phyloP scores from a whole-genome alignment of 164 flowering plant genomes.

The Vitis amurensis region DNA sequence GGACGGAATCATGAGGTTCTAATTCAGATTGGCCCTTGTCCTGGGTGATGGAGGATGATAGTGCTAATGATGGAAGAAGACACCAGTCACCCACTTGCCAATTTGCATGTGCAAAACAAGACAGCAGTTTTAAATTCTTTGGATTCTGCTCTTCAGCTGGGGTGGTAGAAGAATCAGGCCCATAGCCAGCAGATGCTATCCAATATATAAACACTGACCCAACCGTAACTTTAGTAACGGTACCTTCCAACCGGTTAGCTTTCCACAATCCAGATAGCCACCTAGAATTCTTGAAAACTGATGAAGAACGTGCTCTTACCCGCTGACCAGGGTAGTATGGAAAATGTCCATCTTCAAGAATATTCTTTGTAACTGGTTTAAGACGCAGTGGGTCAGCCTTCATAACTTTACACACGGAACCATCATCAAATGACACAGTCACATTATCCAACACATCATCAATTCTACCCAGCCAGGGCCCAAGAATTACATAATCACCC shows the following conservation, averaged over 20 bases:
- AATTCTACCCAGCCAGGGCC: conserved; percentile 95
- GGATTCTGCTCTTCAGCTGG: conserved; percentile 96
- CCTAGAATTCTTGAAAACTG: conserved; percentile 80
- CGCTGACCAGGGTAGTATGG: conserved; percentile 96
- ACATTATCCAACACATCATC: conserved; percentile 93
- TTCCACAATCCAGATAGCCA: conserved; percentile 93
- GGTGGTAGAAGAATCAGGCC: conserved; percentile 69
- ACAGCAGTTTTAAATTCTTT: conserved; percentile 65
- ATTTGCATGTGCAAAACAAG: conserved; percentile 87
- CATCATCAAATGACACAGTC: conserved; percentile 90
- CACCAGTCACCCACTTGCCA: conserved; percentile 99
- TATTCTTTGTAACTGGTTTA: conserved; percentile 60
- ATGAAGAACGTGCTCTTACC: conserved; percentile 75
- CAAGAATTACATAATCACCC: conserved; percentile 90
- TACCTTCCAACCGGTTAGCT: conserved; percentile 75
- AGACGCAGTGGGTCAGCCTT: conserved; percentile 83
- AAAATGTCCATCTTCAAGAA: conserved; percentile 75
- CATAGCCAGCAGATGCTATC: conserved; percentile 94
- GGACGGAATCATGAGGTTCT: conserved; percentile 28
- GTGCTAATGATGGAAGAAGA: conserved; percentile 51
- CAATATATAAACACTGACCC: conserved; percentile 86
- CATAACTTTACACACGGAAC: conserved; percentile 80
- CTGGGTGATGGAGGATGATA: conserved; percentile 28
- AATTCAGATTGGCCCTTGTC: conserved; percentile 34
- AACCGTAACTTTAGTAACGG: conserved; percentile 77